These are phyloP conservation scores for Rhynchosporium agropyri DNA, from an alignment of 2,329 filamentous ascomycete species.

Conservation along the genomic window DNA sequence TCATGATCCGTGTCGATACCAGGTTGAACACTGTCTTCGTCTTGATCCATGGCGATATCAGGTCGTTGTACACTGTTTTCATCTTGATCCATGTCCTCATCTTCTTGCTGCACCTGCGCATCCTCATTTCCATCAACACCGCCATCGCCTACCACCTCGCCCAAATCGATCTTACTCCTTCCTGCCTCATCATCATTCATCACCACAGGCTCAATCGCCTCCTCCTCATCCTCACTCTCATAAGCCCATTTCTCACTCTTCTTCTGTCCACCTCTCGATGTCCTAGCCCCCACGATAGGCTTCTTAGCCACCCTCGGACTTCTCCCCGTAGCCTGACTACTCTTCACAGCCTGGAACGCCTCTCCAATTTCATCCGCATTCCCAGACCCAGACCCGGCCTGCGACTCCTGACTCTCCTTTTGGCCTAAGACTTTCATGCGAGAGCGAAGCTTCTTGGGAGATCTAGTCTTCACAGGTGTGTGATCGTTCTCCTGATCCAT, in stretches of 20 bases:
- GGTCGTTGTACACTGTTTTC: neutral
- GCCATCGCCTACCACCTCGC: no score
- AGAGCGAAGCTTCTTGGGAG: conserved; percentile 13
- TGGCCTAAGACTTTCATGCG: conserved; percentile 16
- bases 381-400: neutral
- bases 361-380: conserved; percentile 5
- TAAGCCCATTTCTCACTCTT: neutral
- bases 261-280: neutral
- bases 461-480: conserved; percentile 2
- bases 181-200: no score
- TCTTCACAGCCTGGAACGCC: conserved; percentile 13
- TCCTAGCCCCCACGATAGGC: conserved; percentile 8
- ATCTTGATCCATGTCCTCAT: neutral
- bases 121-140: neutral
- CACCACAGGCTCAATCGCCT: neutral
- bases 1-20: conserved; percentile 1
- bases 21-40: conserved; percentile 7
- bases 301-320: conserved; percentile 4
- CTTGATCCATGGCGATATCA: neutral
- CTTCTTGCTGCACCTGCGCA: conserved; percentile 5
- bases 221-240: conserved; percentile 14
- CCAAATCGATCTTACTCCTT: no score
- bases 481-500: conserved; percentile 10
- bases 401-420: conserved; percentile 17
- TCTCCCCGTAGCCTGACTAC: neutral